Evolutionary conservation across 176 grass and related monocot genomes (phyloP).

Genomic region (Pontederia paniculata): DNA sequence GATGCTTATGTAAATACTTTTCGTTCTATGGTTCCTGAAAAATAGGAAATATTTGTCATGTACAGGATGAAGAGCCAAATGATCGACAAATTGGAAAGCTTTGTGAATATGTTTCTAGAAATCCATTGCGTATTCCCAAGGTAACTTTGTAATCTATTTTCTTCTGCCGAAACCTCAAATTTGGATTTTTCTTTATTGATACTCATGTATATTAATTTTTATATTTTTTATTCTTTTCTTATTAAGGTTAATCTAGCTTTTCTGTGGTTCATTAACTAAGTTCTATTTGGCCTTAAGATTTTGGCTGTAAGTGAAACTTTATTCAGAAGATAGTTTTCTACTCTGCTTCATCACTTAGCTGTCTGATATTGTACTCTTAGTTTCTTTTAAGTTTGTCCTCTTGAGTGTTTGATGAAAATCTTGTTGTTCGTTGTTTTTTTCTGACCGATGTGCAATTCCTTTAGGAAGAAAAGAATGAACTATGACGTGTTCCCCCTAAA

Average conservation of each 20-base stretch:
- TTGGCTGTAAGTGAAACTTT: background rate
- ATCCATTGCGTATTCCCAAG: slow-evolving; percentile 89
- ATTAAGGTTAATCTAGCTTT: no score
- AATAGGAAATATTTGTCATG: background rate
- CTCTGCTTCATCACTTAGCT: background rate
- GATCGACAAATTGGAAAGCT: slow-evolving; percentile 87
- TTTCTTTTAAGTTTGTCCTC: background rate
- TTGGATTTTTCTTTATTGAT: background rate
- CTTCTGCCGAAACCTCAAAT: background rate
- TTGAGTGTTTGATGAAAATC: no score
- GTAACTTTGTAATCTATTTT: slow-evolving; percentile 25
- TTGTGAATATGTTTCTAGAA: slow-evolving; percentile 88
- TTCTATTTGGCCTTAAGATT: background rate
- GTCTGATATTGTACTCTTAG: background rate
- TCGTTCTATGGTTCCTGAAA: background rate
- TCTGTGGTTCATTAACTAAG: background rate
- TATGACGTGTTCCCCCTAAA: no score
- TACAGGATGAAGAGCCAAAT: slow-evolving; percentile 84
- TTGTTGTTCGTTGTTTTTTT: background rate
- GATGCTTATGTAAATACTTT: background rate
- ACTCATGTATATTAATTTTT: background rate
- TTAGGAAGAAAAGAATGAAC: background rate
- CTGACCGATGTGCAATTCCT: background rate
- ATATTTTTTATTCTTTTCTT: background rate
- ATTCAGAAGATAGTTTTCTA: background rate